Evolutionary conservation across 2,329 filamentous ascomycete genomes (phyloP).

Genomic region (Penicillium sp.): DNA sequence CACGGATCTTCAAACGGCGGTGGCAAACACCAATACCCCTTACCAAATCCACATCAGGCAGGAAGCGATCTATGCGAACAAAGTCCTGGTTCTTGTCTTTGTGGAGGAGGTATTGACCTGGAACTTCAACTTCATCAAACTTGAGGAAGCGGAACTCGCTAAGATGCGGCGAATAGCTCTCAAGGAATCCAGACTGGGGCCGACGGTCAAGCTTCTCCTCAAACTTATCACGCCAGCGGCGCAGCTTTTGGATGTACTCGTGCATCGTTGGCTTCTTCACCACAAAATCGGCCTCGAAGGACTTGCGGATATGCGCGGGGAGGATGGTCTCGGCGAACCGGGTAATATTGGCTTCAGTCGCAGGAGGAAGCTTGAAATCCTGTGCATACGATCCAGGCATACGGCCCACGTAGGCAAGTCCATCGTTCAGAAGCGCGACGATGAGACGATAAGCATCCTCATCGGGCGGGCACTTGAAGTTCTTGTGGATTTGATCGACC

Average conservation of each 20-base stretch:
- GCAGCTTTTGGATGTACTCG: constrained; percentile 96
- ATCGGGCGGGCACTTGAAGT: constrained; percentile 98
- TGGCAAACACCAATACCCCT: constrained; percentile 90
- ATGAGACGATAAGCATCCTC: constrained; percentile 97
- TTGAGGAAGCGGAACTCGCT: constrained; percentile 98
- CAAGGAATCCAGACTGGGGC: constrained; percentile 71
- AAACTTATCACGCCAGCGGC: constrained; percentile 95
- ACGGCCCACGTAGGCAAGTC: constrained; percentile 85
- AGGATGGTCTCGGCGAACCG: constrained; percentile 96
- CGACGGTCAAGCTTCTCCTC: constrained; percentile 95
- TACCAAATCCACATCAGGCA: constrained; percentile 91
- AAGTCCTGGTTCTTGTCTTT: constrained; percentile 99
- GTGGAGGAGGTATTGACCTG: constrained; percentile 94
- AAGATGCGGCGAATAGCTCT: constrained; percentile 84
- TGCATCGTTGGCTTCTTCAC: constrained; percentile 94
- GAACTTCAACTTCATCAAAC: constrained; percentile 97
- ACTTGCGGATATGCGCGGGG: constrained; percentile 89
- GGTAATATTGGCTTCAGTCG: constrained; percentile 95
- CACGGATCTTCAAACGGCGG: constrained; percentile 90
- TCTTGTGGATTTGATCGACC: constrained; percentile 98
- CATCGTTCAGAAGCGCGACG: constrained; percentile 95
- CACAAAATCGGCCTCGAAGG: constrained; percentile 98
- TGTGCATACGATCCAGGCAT: constrained; percentile 84
- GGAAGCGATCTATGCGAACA: constrained; percentile 92
- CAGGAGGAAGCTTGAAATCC: constrained; percentile 84